Conservation (phyloP, 768 basidiomycete genomes). For the Grammothele lineata region DNA sequence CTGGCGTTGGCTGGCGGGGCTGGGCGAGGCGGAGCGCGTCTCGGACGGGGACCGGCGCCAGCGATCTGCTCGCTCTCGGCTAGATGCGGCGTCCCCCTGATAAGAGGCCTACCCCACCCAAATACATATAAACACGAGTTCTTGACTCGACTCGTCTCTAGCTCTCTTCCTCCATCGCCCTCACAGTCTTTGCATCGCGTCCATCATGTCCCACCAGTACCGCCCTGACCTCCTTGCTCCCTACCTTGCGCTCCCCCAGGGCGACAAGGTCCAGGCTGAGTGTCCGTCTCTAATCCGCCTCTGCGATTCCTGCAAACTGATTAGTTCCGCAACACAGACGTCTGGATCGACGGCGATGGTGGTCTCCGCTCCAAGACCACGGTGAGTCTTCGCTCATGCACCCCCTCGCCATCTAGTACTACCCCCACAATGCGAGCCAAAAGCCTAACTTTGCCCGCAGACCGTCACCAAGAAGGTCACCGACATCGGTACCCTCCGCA, state of each 20-base stretch:
- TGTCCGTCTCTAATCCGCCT: slow-evolving; percentile 41
- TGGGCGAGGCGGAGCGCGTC: too few species aligned
- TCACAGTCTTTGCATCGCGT: slow-evolving; percentile 6
- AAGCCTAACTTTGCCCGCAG: slow-evolving; percentile 34
- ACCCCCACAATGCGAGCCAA: too few species aligned
- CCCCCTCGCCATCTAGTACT: too few species aligned
- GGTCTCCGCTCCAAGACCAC: slow-evolving; percentile 97
- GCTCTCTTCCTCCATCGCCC: slow-evolving; percentile 11
- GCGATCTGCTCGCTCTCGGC: neutral
- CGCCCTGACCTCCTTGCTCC: slow-evolving; percentile 85
- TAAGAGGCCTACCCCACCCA: slow-evolving; percentile 20
- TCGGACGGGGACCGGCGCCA: neutral
- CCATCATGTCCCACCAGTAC: slow-evolving; percentile 39
- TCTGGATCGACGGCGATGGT: slow-evolving; percentile 96
- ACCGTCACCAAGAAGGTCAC: slow-evolving; percentile 85
- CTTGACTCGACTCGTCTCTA: slow-evolving; percentile 7
- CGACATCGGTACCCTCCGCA: slow-evolving; percentile 86
- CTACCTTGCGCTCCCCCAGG: slow-evolving; percentile 86
- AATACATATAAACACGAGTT: slow-evolving; percentile 21
- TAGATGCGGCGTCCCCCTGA: slow-evolving; percentile 7
- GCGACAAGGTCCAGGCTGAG: slow-evolving; percentile 92
- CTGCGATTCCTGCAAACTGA: too few species aligned
- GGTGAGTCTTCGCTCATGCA: slow-evolving; percentile 41
- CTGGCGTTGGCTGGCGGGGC: too few species aligned
- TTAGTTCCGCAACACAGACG: too few species aligned